A percentile compares a stretch with the other conserved stretches of the same genome.
phyloP scores from a whole-genome alignment of 768 basidiomycete species.

The Sutorius australiensis region DNA sequence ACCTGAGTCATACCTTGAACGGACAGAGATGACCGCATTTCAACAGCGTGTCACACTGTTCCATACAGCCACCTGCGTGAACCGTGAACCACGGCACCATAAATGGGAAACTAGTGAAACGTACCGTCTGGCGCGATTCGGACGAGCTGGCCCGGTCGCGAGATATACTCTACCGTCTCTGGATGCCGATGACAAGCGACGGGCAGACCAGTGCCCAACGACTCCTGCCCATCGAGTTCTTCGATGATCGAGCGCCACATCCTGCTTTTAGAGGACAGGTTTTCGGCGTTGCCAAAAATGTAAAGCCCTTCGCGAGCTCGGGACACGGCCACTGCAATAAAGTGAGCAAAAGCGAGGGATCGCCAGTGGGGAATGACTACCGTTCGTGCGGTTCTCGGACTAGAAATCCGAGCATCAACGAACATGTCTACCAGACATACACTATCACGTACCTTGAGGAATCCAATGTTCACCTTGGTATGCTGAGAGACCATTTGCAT shows the following conservation, averaged over 20 bases:
- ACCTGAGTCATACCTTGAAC: conserved; percentile 41
- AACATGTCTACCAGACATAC: neutral
- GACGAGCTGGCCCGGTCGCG: conserved; percentile 49
- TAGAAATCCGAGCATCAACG: conserved; percentile 16
- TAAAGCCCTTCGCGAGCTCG: conserved; percentile 72
- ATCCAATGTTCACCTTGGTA: conserved; percentile 52
- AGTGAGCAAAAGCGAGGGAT: conserved; percentile 3
- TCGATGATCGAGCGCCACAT: conserved; percentile 61
- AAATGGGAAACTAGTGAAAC: neutral
- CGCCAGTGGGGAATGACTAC: conserved; percentile 19
- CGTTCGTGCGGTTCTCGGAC: conserved; percentile 57
- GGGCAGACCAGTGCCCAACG: conserved; percentile 52
- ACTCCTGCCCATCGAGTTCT: conserved; percentile 47
- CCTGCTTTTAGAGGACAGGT: conserved; percentile 44
- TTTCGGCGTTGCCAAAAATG: conserved; percentile 64
- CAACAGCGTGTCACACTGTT: conserved; percentile 49
- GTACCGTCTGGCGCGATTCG: conserved; percentile 54
- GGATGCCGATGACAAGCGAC: conserved; percentile 56
- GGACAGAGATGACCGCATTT: conserved; percentile 65
- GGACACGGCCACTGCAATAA: conserved; percentile 57
- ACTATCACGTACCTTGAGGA: conserved; percentile 54
- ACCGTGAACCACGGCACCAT: neutral
- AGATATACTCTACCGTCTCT: conserved; percentile 37
- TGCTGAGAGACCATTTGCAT: conserved; percentile 9
- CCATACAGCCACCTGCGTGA: conserved; percentile 56